Conservation (phyloP, 345 rosid species). For the Populus euphratica region DNA sequence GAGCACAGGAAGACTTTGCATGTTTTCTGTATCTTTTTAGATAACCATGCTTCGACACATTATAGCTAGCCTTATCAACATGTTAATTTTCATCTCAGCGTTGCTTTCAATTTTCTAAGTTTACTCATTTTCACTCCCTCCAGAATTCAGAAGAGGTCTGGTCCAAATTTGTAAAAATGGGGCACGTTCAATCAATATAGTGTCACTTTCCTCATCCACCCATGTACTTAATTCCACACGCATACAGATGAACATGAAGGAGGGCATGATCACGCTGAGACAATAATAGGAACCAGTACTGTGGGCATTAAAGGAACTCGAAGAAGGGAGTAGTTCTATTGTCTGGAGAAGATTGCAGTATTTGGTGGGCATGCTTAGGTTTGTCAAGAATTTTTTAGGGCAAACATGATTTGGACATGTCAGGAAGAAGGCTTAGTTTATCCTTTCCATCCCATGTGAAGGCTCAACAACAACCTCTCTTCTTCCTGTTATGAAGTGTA, state of each 20-base stretch:
- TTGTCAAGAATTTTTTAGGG: conserved; percentile 28
- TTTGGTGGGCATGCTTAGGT: conserved; percentile 28
- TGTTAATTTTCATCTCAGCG: not conserved
- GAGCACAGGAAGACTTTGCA: not conserved
- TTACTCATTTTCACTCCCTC: not conserved
- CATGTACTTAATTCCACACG: not conserved
- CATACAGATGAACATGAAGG: not conserved
- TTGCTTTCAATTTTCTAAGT: conserved; percentile 5
- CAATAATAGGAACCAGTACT: not conserved
- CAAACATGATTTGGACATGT: conserved; percentile 35
- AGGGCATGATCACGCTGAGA: not conserved
- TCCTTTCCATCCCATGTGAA: conserved; percentile 32
- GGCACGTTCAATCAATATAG: not conserved
- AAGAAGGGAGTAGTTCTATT: not conserved
- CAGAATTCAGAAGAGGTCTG: not conserved
- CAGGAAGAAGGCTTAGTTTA: conserved; percentile 17
- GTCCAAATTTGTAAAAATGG: not conserved
- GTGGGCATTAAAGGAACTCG: not conserved
- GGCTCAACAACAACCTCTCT: conserved; percentile 6
- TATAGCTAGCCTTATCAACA: not conserved
- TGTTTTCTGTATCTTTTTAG: not conserved
- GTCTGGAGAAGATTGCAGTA: conserved; percentile 16
- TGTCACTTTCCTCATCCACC: not conserved
- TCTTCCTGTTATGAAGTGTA: conserved; percentile 28
- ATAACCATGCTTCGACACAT: not conserved